phyloP scores from a whole-genome alignment of 768 basidiomycete species.

The Paxillus involutus region DNA sequence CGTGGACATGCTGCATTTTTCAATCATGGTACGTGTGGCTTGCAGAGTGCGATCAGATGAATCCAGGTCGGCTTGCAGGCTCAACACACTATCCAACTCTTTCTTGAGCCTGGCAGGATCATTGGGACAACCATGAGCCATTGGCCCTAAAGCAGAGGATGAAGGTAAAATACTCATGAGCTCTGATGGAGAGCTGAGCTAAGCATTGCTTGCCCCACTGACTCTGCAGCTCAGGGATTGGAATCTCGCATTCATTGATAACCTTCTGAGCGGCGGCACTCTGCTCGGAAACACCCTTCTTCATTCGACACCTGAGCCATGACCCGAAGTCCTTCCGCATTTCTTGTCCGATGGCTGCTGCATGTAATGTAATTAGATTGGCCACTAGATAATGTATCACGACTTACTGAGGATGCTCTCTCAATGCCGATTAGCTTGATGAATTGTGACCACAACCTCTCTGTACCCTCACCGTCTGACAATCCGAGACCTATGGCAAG shows the following conservation, averaged over 20 bases:
- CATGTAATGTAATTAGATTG: neutral
- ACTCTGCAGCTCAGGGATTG: neutral
- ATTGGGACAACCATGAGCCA: conserved; percentile 14
- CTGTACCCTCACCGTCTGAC: conserved; percentile 15
- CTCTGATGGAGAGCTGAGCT: conserved; percentile 5
- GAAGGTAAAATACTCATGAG: neutral
- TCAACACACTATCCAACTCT: conserved; percentile 32
- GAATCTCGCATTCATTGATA: neutral
- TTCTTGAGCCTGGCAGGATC: conserved; percentile 30
- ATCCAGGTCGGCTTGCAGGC: conserved; percentile 31
- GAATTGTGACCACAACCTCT: conserved; percentile 32
- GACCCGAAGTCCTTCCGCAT: conserved; percentile 29
- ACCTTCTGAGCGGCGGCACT: neutral
- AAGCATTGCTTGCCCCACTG: conserved; percentile 1
- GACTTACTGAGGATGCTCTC: conserved; percentile 31
- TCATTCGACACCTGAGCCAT: conserved; percentile 29
- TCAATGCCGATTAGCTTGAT: conserved; percentile 34
- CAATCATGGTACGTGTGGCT: conserved; percentile 5
- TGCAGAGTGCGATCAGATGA: conserved; percentile 23
- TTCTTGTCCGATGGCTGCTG: conserved; percentile 28
- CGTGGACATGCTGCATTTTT: neutral
- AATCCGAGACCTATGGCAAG: conserved; percentile 18
- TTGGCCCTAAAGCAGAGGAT: neutral
- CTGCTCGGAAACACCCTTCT: conserved; percentile 16
- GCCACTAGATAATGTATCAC: neutral